These are phyloP conservation scores for Borovskyia barvae DNA, from an alignment of 208 protist species.

Conservation along the genomic window DNA sequence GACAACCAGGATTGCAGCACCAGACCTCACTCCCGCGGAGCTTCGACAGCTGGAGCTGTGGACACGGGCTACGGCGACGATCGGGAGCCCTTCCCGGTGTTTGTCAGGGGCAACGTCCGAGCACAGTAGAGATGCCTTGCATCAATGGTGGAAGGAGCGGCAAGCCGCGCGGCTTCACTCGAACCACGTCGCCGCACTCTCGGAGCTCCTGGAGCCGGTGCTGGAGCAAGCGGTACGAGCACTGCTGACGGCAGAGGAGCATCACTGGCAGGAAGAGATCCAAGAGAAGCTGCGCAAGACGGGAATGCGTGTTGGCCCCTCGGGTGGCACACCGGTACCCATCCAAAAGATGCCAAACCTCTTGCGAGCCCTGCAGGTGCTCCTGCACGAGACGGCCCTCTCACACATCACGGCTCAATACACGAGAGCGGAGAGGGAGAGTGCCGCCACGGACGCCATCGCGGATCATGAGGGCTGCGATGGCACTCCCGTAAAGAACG, in stretches of 20 bases:
- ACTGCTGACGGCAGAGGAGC: constrained; percentile 56
- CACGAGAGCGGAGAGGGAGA: not conserved
- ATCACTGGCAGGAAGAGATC: constrained; percentile 31
- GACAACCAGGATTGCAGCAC: constrained; percentile 1
- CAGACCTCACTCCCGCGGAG: constrained; percentile 4
- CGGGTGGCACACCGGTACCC: constrained; percentile 27
- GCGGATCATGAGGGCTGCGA: not conserved
- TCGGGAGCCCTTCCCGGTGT: not conserved
- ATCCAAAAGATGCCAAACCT: constrained; percentile 39
- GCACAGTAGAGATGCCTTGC: constrained; percentile 26
- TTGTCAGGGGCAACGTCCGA: not conserved
- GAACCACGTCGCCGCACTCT: constrained; percentile 25
- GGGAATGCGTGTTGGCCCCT: constrained; percentile 5
- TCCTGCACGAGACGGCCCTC: constrained; percentile 39
- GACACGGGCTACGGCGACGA: constrained; percentile 4
- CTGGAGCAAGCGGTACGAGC: constrained; percentile 44
- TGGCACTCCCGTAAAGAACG: too few species aligned
- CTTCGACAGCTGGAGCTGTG: constrained; percentile 13
- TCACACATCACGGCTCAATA: constrained; percentile 28
- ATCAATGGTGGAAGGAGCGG: constrained; percentile 57
- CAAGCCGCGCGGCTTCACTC: constrained; percentile 33
- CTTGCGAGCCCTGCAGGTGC: constrained; percentile 36
- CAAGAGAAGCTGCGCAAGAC: constrained; percentile 16
- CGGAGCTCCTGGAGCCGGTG: constrained; percentile 20
- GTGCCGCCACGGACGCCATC: not conserved